Evolutionary conservation across 2,329 filamentous ascomycete genomes (phyloP).

Genomic region (Exutisphaerella laricina): DNA sequence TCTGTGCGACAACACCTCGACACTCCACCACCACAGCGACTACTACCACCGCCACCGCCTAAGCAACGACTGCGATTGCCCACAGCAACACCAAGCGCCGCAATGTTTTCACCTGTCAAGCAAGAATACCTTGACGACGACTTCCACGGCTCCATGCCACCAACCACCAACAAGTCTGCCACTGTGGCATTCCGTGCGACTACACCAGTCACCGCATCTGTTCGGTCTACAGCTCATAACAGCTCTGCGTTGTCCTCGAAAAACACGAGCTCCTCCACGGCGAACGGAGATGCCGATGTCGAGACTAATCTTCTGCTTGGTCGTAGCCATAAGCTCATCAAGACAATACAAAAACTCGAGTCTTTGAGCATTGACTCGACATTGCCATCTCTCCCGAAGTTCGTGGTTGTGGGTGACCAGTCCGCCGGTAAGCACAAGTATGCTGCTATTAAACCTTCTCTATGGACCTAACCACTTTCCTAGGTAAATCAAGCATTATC

Average conservation of each 20-base stretch:
- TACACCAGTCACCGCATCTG: not conserved
- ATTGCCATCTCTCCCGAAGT: slow-evolving; percentile 63
- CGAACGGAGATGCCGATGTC: slow-evolving; percentile 1
- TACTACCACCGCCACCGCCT: too few relatives aligned
- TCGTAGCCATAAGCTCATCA: slow-evolving; percentile 60
- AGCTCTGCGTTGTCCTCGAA: not conserved
- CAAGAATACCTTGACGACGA: not conserved
- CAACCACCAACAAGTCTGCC: not conserved
- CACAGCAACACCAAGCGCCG: not conserved
- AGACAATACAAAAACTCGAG: slow-evolving; percentile 62
- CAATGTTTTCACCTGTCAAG: too few relatives aligned
- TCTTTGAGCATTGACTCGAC: slow-evolving; percentile 66
- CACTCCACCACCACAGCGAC: not conserved
- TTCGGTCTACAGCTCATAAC: not conserved
- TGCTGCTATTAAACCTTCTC: too few relatives aligned
- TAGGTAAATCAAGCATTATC: slow-evolving; percentile 29
- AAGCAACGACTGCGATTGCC: too few relatives aligned
- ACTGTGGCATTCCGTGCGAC: not conserved
- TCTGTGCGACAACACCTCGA: not conserved
- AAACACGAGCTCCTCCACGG: not conserved
- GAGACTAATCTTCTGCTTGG: slow-evolving; percentile 53
- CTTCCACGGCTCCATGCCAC: not conserved
- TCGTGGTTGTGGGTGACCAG: slow-evolving; percentile 81
- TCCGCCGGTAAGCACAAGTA: slow-evolving; percentile 80
- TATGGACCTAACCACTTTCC: too few relatives aligned